Base-by-base conservation (phyloP, 495 filamentous ascomycete genomes). In the Tuber indicum region DNA sequence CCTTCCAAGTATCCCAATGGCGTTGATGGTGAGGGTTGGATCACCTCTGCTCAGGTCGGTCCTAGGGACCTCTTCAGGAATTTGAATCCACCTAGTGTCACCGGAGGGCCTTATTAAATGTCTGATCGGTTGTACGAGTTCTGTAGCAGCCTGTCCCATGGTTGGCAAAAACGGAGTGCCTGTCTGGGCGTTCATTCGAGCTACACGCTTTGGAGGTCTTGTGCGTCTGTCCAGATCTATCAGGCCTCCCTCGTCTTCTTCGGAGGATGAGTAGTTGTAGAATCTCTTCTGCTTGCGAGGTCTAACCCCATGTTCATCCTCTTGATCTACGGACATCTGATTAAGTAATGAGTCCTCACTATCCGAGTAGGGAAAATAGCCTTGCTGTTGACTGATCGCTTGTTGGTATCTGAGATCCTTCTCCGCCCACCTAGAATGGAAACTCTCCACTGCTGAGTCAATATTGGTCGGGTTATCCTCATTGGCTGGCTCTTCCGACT, bases 241-340 rank as follows among this genome's bases (percentile, higher is more conserved):
- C 26, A 66, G 36, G 1, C 58, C 58, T 1, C 6, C 26, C 58
- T 66, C 58, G 26, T 66, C 58, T 32, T 66, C 58, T 36, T 66
- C 58, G 2, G 58, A 66, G 14, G 58, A 66, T 19, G 58, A 66
- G 26, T 17, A 66, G 26, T 66, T 3, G 32, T 66, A 36, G 58
- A 66, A 66, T 66, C 58, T 12, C n/a, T 66, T 66, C 58, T 66
- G 58, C 16, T 66, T 66, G 58, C 58, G 58, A 66, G 58, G 12
- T 6, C 26, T 7, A 36, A 66, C 26, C 58, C 58, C 58, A 36
- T 6, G 17, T 1, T 2, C 7, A 1, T 66, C 32, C 58, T 66
- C 58, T 17, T 3, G 10, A 36, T 66, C 58, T 16, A 44, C 2
- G 3, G 1, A 3, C 5, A 12, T 0, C 9, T 32, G 0, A 36